Conservation (phyloP, 2,329 filamentous ascomycete species). For the Claviceps pusilla region DNA sequence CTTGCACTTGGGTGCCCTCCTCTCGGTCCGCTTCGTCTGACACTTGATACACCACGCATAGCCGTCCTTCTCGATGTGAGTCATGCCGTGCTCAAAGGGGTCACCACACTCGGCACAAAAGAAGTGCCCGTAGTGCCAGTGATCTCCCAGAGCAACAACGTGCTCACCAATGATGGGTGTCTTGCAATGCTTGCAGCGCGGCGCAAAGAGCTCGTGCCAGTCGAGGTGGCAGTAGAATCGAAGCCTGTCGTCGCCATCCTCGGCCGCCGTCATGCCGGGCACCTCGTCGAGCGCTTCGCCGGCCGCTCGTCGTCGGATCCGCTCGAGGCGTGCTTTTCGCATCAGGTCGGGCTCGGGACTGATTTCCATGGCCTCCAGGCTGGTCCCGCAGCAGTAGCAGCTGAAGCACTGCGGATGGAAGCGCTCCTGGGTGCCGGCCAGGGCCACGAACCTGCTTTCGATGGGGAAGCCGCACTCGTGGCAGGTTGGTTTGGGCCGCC, state of each 20-base stretch:
- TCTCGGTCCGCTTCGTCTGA: constrained; percentile 80
- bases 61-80: constrained; percentile 82
- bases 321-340: constrained; percentile 55
- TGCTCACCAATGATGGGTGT: constrained; percentile 95
- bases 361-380: constrained; percentile 89
- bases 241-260: constrained; percentile 57
- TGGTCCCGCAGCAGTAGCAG: constrained; percentile 74
- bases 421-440: constrained; percentile 55
- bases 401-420: constrained; percentile 91
- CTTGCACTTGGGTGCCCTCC: constrained; percentile 74
- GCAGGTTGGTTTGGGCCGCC: constrained; percentile 55
- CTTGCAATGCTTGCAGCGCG: constrained; percentile 87
- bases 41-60: constrained; percentile 94
- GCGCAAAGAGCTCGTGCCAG: constrained; percentile 88
- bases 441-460: constrained; percentile 75
- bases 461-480: constrained; percentile 75
- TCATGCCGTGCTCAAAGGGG: constrained; percentile 62
- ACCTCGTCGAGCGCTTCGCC: constrained; percentile 47
- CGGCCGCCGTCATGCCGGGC: constrained; percentile 47
- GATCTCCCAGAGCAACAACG: constrained; percentile 80
- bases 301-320: constrained; percentile 47
- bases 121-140: constrained; percentile 96
- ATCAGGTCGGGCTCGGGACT: constrained; percentile 73
- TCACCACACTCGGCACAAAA: constrained; percentile 98
- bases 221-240: constrained; percentile 98